Conservation (phyloP, 345 rosid genomes). For the Linum tenue region DNA sequence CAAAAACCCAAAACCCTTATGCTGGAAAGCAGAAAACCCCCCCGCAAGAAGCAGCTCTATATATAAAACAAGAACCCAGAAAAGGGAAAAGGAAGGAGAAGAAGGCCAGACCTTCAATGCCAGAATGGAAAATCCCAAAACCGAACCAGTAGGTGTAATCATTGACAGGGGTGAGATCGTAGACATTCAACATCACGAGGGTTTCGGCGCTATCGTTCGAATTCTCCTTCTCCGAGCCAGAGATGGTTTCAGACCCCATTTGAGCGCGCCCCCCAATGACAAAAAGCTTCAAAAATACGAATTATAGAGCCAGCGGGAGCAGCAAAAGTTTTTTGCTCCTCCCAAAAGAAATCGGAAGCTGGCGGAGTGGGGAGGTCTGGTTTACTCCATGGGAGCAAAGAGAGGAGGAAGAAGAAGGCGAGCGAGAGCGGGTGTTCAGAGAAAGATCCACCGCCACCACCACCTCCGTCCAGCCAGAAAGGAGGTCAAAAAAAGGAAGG, state of each 20-base stretch:
- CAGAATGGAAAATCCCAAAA: constrained; percentile 87
- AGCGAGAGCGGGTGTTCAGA: too few relatives aligned
- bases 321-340: too few relatives aligned
- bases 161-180: constrained; percentile 82
- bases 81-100: background rate
- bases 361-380: too few relatives aligned
- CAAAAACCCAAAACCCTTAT: background rate
- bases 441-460: too few relatives aligned
- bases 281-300: background rate
- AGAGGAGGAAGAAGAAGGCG: background rate
- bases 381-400: too few relatives aligned
- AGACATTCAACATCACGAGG: constrained; percentile 56
- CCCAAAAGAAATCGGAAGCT: background rate
- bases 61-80: too few relatives aligned
- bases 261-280: background rate
- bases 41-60: background rate
- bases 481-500: too few relatives aligned
- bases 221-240: constrained; percentile 23
- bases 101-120: constrained; percentile 55
- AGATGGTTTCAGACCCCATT: constrained; percentile 33
- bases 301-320: background rate
- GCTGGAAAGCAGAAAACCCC: too few relatives aligned
- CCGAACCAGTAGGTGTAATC: constrained; percentile 77
- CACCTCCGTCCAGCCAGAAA: too few relatives aligned
- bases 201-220: constrained; percentile 14